Evolutionary conservation across 73 alveolate species (phyloP), one percentile per base, ranked within the genome.

Genomic region (Paramecium caudatum): DNA sequence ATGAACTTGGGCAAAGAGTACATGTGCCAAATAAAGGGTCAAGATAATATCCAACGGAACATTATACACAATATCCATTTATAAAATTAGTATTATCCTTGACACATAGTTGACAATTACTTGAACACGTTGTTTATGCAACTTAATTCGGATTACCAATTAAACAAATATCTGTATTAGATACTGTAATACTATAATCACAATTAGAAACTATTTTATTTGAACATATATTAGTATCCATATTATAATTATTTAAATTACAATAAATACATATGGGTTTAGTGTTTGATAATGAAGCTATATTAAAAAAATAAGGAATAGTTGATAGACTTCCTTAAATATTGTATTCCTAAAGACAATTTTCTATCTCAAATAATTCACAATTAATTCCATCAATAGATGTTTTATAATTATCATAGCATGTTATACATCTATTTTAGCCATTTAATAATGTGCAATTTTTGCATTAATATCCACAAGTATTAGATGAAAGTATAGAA

Each of bases 371-470:
- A 55, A 5, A 55, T 12, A 17, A 27, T 23, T 55, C 80, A 27
- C 80, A 55, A 55, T 55, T 55, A 1, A 27, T 27, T 23, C 80
- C 80, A 55, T 55, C 80, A 55, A 27, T 43, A 8, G 80, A 55
- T 55, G 30, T 55, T 12, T 55, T 55, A 23, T 55, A 55, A 7
- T 55, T 7, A 2, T 55, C 1, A 27, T 1, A 9, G 30, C 80
- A 55, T 21, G 9, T 55, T 8, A 55, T 27, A 10, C 80, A 55
- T 55, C 80, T 55, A 10, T 55, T 55, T 8, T 25, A 12, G 30
- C n/a, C n/a, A 3, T 19, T 13, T 3, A 27, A 9, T 0, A 10
- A 55, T 16, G 5, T 55, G 21, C 80, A 55, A 0, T 55, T 23
- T 2, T 27, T 7, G 30, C 80, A 55, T 10, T 55, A 27, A 10